Conservation (phyloP, 139 green algal genomes). For the Yamagishiella unicocca region DNA sequence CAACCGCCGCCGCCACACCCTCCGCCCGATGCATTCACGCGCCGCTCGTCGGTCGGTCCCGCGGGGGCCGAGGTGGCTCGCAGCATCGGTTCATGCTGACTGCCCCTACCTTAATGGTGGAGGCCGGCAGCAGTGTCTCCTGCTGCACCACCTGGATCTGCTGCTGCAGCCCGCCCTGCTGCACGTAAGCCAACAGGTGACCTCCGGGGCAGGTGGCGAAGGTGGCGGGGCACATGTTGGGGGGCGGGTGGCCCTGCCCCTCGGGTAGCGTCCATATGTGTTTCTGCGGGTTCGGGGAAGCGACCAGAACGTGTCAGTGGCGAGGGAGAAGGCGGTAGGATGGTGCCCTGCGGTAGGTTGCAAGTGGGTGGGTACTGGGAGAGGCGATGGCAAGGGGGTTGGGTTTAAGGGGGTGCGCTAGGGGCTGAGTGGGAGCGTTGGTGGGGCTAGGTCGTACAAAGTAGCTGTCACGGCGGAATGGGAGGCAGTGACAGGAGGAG, state of each 20-base stretch:
- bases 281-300: slow-evolving; percentile 24
- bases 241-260: not conserved
- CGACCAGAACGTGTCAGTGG: too few species aligned
- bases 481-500: too few species aligned
- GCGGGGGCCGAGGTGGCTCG: too few species aligned
- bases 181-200: slow-evolving; percentile 47
- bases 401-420: too few species aligned
- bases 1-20: too few species aligned
- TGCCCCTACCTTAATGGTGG: slow-evolving; percentile 48
- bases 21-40: too few species aligned
- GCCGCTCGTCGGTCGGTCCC: too few species aligned
- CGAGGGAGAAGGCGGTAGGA: not conserved
- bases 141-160: slow-evolving; percentile 24
- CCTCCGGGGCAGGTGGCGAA: slow-evolving; percentile 44
- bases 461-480: too few species aligned
- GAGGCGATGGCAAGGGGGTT: not conserved
- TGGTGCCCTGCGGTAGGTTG: too few species aligned
- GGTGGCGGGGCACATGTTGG: slow-evolving; percentile 9
- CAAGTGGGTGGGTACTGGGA: not conserved
- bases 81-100: too few species aligned
- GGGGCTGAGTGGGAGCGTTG: too few species aligned
- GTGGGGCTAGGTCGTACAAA: too few species aligned
- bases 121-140: slow-evolving; percentile 10
- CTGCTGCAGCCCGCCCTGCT: slow-evolving; percentile 30
- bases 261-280: slow-evolving; percentile 37